Evolutionary conservation across 2,329 filamentous ascomycete genomes (phyloP).

Genomic region (Elsinoe ampelina): DNA sequence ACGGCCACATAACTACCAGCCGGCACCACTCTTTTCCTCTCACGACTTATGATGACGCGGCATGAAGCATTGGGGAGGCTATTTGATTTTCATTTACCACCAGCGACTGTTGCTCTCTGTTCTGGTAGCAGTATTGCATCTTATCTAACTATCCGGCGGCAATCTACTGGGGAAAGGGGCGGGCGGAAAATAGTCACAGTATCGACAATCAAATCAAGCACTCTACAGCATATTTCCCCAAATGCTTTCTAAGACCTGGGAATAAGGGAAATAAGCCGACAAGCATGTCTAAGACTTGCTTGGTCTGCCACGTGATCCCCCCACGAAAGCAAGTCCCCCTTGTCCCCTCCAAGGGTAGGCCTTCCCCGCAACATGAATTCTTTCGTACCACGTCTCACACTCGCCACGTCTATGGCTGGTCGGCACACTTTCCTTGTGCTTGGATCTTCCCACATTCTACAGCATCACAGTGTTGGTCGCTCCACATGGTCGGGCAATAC

Average conservation of each 20-base stretch:
- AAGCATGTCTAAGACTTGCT: too few species aligned
- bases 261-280: too few species aligned
- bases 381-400: not conserved
- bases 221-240: too few species aligned
- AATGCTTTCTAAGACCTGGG: too few species aligned
- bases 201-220: too few species aligned
- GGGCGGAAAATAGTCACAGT: not conserved
- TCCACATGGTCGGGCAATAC: too few species aligned
- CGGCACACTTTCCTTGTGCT: not conserved
- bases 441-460: too few species aligned
- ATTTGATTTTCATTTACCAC: not conserved
- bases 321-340: not conserved
- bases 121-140: not conserved
- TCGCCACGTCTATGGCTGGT: not conserved
- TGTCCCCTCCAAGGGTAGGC: too few species aligned
- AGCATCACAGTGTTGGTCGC: too few species aligned
- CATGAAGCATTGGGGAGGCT: conserved; percentile 2
- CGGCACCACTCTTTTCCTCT: not conserved
- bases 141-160: not conserved
- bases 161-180: not conserved
- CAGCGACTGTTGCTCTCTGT: not conserved
- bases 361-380: not conserved
- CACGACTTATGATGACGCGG: not conserved
- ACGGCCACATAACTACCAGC: not conserved
- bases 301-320: too few species aligned